A percentile compares a stretch with the other conserved stretches of the same genome.
These are phyloP conservation scores for Guillardia theta DNA, from an alignment of 78 protist species.

Conservation along the genomic window DNA sequence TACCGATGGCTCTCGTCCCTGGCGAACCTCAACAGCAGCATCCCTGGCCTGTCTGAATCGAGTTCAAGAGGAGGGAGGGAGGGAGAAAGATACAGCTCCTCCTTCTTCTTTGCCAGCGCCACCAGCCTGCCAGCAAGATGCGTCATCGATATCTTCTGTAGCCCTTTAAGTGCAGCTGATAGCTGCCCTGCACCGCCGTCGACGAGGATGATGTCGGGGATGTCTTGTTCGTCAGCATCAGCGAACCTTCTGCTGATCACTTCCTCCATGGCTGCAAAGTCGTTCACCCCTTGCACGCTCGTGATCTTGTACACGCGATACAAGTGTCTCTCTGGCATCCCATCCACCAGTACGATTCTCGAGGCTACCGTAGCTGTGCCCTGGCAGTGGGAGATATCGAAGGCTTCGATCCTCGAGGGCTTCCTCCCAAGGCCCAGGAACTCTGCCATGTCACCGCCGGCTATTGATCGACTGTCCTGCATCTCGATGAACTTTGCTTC, in stretches of 20 bases:
- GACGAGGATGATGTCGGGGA: background rate
- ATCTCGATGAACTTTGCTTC: background rate
- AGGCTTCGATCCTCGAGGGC: background rate
- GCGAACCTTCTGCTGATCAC: too few relatives aligned
- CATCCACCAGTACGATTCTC: background rate
- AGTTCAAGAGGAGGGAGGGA: too few relatives aligned
- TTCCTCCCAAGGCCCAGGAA: background rate
- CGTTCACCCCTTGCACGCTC: too few relatives aligned
- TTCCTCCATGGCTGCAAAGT: too few relatives aligned
- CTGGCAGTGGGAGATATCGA: background rate
- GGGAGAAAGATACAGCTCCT: too few relatives aligned
- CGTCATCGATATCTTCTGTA: too few relatives aligned
- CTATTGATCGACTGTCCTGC: background rate
- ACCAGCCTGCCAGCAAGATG: too few relatives aligned
- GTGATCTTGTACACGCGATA: background rate
- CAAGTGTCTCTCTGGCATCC: background rate
- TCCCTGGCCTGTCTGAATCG: too few relatives aligned
- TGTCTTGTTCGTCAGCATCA: too few relatives aligned
- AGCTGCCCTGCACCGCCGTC: slow-evolving; percentile 6
- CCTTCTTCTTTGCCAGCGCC: too few relatives aligned
- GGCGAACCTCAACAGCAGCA: too few relatives aligned
- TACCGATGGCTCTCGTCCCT: too few relatives aligned
- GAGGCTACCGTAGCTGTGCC: background rate
- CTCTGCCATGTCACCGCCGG: background rate
- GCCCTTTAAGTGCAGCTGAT: background rate